Evolutionary conservation across 1,284 basidiomycete species (phyloP).

Genomic region (Cystobasidium sp.): DNA sequence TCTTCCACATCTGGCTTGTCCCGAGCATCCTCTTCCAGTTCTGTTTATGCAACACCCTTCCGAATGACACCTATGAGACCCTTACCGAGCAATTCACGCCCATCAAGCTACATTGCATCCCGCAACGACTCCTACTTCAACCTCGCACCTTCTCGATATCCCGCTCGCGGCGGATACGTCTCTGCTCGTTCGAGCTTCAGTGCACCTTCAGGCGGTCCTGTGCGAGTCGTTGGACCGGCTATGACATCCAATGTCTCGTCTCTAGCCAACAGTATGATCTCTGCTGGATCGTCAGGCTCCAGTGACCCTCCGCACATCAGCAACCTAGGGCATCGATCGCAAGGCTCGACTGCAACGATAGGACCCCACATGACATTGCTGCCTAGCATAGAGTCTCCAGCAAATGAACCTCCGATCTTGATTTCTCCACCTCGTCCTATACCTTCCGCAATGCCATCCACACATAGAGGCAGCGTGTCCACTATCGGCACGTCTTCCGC

Average conservation of each 20-base stretch:
- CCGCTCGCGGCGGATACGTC: conserved; percentile 22
- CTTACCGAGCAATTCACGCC: neutral
- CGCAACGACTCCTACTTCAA: conserved; percentile 38
- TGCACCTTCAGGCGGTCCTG: conserved; percentile 15
- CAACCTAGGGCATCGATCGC: conserved; percentile 20
- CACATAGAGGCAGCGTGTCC: neutral
- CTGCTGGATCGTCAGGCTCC: neutral
- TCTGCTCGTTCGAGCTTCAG: conserved; percentile 32
- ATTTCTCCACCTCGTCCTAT: conserved; percentile 4
- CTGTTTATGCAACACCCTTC: conserved; percentile 43
- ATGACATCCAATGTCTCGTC: conserved; percentile 1
- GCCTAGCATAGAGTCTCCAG: conserved; percentile 10
- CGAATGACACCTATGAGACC: conserved; percentile 43
- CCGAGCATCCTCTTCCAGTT: conserved; percentile 36
- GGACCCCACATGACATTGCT: conserved; percentile 9
- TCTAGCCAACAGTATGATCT: neutral
- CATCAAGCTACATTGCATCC: conserved; percentile 29
- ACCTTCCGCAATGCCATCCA: neutral
- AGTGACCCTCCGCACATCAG: neutral
- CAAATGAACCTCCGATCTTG: neutral
- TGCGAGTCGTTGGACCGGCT: neutral
- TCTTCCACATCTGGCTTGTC: conserved; percentile 38
- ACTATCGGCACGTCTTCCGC: neutral
- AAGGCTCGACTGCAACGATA: conserved; percentile 25
- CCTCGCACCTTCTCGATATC: conserved; percentile 25